phyloP scores from a whole-genome alignment of 2,329 filamentous ascomycete genomes.

The Stromatinia cepivora region DNA sequence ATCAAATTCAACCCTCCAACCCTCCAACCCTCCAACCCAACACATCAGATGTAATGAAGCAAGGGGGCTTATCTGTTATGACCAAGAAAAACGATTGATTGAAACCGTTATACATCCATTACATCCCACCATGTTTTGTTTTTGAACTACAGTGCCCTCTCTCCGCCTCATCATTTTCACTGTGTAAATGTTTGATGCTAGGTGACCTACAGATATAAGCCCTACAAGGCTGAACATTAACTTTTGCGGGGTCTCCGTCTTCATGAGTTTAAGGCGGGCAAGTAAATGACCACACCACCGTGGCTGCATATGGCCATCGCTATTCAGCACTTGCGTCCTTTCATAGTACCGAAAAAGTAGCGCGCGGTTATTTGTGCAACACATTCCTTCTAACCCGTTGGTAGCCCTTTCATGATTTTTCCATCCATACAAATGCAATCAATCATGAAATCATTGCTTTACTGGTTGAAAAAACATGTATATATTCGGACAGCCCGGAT shows the following conservation, averaged over 20 bases:
- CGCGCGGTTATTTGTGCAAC: neutral
- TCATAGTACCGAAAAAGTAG: neutral
- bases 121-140: neutral
- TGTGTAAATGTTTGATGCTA: neutral
- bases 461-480: neutral
- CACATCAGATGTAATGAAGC: neutral
- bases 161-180: neutral
- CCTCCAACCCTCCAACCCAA: neutral
- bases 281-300: neutral
- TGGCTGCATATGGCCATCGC: neutral
- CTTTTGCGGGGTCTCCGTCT: conserved; percentile 3
- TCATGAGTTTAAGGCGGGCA: neutral
- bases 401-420: neutral
- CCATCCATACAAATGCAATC: neutral
- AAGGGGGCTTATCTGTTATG: neutral
- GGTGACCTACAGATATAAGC: neutral
- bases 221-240: neutral
- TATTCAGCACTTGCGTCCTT: neutral
- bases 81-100: neutral
- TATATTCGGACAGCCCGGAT: neutral
- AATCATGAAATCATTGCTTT: neutral
- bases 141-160: neutral
- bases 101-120: too few relatives aligned
- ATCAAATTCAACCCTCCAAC: too few relatives aligned
- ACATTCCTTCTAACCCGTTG: neutral